Evolutionary conservation across 306 rosid genomes (phyloP), one percentile per base, ranked within the genome.

Genomic region (Cucumis hystrix): DNA sequence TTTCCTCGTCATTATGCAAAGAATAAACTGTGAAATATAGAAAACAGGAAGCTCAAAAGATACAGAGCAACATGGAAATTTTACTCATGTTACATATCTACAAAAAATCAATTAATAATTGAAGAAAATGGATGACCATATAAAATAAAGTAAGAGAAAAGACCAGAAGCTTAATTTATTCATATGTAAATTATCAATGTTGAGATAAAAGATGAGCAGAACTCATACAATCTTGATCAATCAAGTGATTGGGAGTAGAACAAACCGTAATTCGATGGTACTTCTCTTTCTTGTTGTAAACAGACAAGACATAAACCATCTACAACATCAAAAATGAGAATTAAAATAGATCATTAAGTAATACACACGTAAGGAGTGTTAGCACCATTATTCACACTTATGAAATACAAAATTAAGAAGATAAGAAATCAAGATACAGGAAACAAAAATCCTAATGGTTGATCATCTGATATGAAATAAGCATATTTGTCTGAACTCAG

Each of bases 261-360:
- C 99, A 78, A 79, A 95, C 99, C 82, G 96, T 95, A 80, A 91
- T 86, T 75, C 98, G 92, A 82, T 92, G 90, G 85, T 89, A 79
- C 87, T 87, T 95, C 82, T 95, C 99, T 86, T 95, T 95, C 93
- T 90, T 90, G 93, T 87, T 90, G 92, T 92, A 89, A 49, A 95
- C 87, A 52, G 89, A 92, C 82, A 95, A 89, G 82, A 95, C 99
- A 83, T 95, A 95, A 62, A 95, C 97, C 99, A 95, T 95, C 99
- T 95, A 91, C 91, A 84, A 65, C 89, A 84, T 57, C 41, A 80
- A 83, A 67, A 62, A 75, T 79, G 37, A 73, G 55, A 80, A 71
- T 80, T 25, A 45, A 74, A 79, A 74, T n/a, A n/a, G 18, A 65
- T 75, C 60, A 51, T 21, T 25, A 18, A 63, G 80, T 77, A 67